These are phyloP conservation scores for Cronartium quercuum DNA, from an alignment of 1,284 basidiomycete species.

Conservation along the genomic window DNA sequence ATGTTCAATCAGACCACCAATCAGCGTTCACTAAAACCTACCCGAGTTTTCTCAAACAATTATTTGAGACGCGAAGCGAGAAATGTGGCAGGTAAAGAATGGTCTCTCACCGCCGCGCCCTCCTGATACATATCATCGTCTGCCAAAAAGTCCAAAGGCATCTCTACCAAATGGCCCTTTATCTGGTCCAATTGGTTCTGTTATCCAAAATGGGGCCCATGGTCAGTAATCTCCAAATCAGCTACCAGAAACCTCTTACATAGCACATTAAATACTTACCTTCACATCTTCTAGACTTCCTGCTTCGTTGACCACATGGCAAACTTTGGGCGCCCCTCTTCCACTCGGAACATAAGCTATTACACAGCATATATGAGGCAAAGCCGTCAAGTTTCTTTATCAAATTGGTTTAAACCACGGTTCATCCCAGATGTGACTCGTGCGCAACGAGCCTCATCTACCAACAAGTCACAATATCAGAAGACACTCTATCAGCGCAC, in stretches of 20 bases:
- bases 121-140: constrained; percentile 57
- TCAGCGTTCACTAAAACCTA: background rate
- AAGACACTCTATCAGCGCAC: constrained; percentile 49
- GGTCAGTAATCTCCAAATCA: background rate
- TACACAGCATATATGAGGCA: background rate
- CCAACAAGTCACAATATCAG: background rate
- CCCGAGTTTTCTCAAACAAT: background rate
- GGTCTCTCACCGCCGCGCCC: constrained; percentile 15
- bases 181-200: constrained; percentile 68
- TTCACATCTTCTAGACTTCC: constrained; percentile 43
- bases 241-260: constrained; percentile 3
- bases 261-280: constrained; percentile 36
- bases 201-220: constrained; percentile 55
- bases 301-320: constrained; percentile 60
- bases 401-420: constrained; percentile 10
- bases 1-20: background rate
- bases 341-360: constrained; percentile 55
- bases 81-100: background rate
- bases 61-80: background rate
- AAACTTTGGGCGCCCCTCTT: constrained; percentile 67
- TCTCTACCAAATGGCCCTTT: constrained; percentile 53
- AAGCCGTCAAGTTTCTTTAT: background rate
- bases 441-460: background rate
- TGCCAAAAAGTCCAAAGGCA: constrained; percentile 72
- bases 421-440: too few species aligned